Percentiles rank a stretch among this genome's conserved stretches.
Evolutionary conservation across 202 grass and related monocot species (phyloP).

Genomic region (Dendrocalamus latiflorus): DNA sequence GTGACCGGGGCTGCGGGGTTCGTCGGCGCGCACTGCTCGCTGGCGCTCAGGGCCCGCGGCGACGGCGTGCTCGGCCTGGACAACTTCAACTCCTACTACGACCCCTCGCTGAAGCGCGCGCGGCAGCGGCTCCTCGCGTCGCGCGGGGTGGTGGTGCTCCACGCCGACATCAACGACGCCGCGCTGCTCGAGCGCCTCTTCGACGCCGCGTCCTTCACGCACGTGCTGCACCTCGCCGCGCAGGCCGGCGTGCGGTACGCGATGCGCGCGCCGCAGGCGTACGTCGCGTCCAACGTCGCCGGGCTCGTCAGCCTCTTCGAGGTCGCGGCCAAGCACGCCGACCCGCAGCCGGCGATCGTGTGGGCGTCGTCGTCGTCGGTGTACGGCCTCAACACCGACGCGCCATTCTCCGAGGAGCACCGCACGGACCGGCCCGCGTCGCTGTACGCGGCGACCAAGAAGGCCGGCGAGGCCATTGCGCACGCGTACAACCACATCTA

Average conservation of each 20-base stretch:
- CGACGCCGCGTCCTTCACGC: conserved; percentile 45
- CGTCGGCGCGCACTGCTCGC: conserved; percentile 61
- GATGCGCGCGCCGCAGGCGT: conserved; percentile 67
- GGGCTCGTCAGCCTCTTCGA: conserved; percentile 77
- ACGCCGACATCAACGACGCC: conserved; percentile 70
- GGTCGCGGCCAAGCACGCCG: conserved; percentile 55
- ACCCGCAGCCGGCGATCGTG: conserved; percentile 82
- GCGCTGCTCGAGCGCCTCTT: conserved; percentile 50
- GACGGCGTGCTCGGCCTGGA: conserved; percentile 78
- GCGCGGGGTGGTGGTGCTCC: conserved; percentile 42
- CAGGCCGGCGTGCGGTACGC: conserved; percentile 91
- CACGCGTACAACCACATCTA: conserved; percentile 98
- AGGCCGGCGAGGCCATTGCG: conserved; percentile 92
- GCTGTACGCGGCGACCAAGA: conserved; percentile 98
- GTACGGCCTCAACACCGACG: conserved; percentile 72
- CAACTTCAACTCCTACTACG: conserved; percentile 79
- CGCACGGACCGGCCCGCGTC: conserved; percentile 80
- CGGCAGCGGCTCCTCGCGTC: conserved; percentile 50
- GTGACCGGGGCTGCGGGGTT: conserved; percentile 72
- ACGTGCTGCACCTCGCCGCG: conserved; percentile 93
- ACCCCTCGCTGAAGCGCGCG: conserved; percentile 55
- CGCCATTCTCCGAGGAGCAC: conserved; percentile 84
- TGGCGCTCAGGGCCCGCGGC: conserved; percentile 52
- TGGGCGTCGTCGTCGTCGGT: conserved; percentile 97
- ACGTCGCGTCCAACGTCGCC: conserved; percentile 83